Percentiles rank a stretch among this genome's conserved stretches.
phyloP scores from a whole-genome alignment of 169 alveolate species.

The Eimeria brunetti region DNA sequence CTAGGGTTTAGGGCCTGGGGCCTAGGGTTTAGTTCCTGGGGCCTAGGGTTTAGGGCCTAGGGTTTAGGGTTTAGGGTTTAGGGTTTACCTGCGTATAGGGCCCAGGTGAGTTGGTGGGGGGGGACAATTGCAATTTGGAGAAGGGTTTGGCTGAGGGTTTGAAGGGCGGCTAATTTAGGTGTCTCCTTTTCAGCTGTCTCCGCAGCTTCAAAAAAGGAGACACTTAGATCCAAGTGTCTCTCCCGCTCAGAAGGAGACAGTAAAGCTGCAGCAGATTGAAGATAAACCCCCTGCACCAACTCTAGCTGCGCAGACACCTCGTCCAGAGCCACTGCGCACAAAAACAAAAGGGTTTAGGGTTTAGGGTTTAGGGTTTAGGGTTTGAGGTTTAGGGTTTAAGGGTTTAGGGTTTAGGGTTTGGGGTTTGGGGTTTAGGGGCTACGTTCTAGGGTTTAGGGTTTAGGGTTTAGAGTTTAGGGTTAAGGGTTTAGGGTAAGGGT shows the following conservation, averaged over 20 bases:
- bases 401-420: background rate
- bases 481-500: background rate
- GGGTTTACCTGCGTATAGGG: constrained; percentile 9
- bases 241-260: background rate
- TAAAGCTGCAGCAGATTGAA: background rate
- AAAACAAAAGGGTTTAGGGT: no score
- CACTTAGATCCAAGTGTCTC: background rate
- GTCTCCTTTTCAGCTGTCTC: constrained; percentile 13
- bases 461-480: background rate
- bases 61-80: constrained; percentile 15
- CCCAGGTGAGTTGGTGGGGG: constrained; percentile 32
- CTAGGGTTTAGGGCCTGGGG: constrained; percentile 24
- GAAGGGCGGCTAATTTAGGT: background rate
- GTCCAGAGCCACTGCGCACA: constrained; percentile 6
- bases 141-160: background rate
- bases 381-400: background rate
- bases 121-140: background rate
- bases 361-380: background rate
- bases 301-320: constrained; percentile 3
- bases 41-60: background rate
- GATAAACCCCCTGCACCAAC: background rate
- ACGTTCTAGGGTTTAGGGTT: background rate
- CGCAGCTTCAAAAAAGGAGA: background rate
- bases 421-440: background rate
- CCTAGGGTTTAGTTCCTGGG: background rate